Evolutionary conservation across 768 basidiomycete genomes (phyloP), one percentile per base, ranked within the genome.

Genomic region (Grammothele lineata): DNA sequence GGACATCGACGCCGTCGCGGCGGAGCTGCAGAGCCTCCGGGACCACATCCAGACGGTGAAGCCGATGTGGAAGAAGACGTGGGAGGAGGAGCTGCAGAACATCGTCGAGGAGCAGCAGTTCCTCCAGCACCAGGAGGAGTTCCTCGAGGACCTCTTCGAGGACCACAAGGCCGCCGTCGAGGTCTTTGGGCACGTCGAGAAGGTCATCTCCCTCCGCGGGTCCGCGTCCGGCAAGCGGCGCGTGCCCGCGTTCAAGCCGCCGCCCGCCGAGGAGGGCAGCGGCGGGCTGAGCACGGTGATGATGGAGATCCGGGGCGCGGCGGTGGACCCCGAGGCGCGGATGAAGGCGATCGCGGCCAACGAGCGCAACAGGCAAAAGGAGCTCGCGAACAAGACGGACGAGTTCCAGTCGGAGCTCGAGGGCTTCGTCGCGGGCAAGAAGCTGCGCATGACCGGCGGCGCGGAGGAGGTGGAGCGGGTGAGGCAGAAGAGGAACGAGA

Each of bases 1-100:
- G 52, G 87, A 92, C 54, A 76, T 96, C 47, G 73, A 76, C 23
- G 66, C 76, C 18, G 77, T 85, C 22, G 75, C 80, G 15, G 65
- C 68, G 9, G 86, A 93, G 67, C 74, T 97, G 36, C 76, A 82
- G 51, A 84, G 80, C 58, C 70, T 98, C 48, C 80, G 80, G 59
- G 81, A 85, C 56, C 91, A 95, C 64, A 87, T 97, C 56, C 79
- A 83, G 57, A 87, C 89, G 10, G 78, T 94, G 59, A 92, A 87
- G 60, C 92, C 95, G 35, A 91, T 90, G 78, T 99, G 95, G 95
- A 90, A 94, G 74, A 92, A 94, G 76, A 97, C 93, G 17, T 99
- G 95, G 95, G 88, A 90, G 60, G 84, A 91, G 61, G 95, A 99
- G 69, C 64, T 99, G 62, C 87, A 92, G 73, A 91, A 92, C 55